Evolutionary conservation across 176 grass and related monocot genomes (phyloP).

Genomic region (Ensete glaucum): DNA sequence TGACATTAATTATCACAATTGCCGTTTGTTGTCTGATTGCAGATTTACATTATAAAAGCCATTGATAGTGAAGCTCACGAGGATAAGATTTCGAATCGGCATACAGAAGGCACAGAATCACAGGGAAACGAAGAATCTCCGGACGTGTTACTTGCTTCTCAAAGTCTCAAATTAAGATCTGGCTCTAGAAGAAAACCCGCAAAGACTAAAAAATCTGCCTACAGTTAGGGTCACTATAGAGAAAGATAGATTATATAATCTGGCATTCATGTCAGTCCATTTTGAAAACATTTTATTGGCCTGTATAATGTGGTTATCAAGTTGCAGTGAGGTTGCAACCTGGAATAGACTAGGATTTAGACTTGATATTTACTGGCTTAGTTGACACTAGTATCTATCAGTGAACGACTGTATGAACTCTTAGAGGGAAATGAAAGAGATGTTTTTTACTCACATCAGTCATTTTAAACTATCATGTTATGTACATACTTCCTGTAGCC

Average conservation of each 20-base stretch:
- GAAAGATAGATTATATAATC: neutral
- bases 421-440: too few species aligned
- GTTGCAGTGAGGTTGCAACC: too few species aligned
- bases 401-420: too few species aligned
- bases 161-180: slow-evolving; percentile 4
- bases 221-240: neutral
- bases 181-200: slow-evolving; percentile 2
- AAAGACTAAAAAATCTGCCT: slow-evolving; percentile 5
- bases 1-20: too few species aligned
- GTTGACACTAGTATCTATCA: too few species aligned
- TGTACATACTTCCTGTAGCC: too few species aligned
- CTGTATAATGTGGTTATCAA: too few species aligned
- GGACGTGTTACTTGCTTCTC: slow-evolving; percentile 25
- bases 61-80: slow-evolving; percentile 34
- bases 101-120: slow-evolving; percentile 11
- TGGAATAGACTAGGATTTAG: too few species aligned
- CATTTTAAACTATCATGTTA: too few species aligned
- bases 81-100: slow-evolving; percentile 19
- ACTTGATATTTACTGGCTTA: too few species aligned
- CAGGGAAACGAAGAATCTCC: slow-evolving; percentile 30
- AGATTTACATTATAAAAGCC: slow-evolving; percentile 89
- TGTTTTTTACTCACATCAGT: too few species aligned
- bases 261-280: neutral
- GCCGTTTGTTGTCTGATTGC: slow-evolving; percentile 15
- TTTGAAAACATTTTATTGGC: too few species aligned